Evolutionary conservation across 352 stramenopile species (phyloP).

Genomic region (Phytophthora sansomeana): DNA sequence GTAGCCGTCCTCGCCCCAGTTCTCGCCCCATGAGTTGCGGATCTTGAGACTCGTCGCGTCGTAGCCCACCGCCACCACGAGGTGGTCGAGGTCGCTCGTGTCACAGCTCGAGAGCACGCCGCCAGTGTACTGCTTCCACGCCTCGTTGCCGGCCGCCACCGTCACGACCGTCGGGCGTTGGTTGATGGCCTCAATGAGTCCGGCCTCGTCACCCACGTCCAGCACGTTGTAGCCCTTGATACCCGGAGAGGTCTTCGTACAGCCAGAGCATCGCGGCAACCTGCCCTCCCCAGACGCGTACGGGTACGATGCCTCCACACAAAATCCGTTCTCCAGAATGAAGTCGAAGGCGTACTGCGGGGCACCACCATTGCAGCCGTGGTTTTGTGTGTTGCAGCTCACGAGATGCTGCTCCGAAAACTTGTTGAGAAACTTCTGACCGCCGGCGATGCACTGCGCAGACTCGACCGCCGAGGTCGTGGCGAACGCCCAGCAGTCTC

Average conservation of each 20-base stretch:
- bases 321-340: conserved; percentile 82
- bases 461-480: conserved; percentile 89
- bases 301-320: conserved; percentile 66
- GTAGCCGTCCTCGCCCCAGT: conserved; percentile 94
- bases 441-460: conserved; percentile 78
- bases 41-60: conserved; percentile 89
- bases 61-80: conserved; percentile 96
- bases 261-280: conserved; percentile 31
- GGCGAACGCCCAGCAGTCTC: conserved; percentile 97
- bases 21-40: conserved; percentile 96
- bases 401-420: conserved; percentile 93
- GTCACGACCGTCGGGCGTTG: conserved; percentile 93
- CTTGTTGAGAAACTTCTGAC: conserved; percentile 64
- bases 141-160: conserved; percentile 92
- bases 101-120: conserved; percentile 85
- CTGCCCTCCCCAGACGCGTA: conserved; percentile 60
- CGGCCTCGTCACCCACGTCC: conserved; percentile 68
- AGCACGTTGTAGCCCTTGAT: conserved; percentile 53
- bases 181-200: conserved; percentile 83
- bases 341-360: conserved; percentile 91
- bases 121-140: conserved; percentile 95
- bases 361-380: conserved; percentile 89
- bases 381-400: conserved; percentile 83
- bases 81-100: conserved; percentile 94
- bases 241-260: conserved; percentile 21